Base-by-base conservation (phyloP, 352 stramenopile species). In the Globisporangium iwayamae region DNA sequence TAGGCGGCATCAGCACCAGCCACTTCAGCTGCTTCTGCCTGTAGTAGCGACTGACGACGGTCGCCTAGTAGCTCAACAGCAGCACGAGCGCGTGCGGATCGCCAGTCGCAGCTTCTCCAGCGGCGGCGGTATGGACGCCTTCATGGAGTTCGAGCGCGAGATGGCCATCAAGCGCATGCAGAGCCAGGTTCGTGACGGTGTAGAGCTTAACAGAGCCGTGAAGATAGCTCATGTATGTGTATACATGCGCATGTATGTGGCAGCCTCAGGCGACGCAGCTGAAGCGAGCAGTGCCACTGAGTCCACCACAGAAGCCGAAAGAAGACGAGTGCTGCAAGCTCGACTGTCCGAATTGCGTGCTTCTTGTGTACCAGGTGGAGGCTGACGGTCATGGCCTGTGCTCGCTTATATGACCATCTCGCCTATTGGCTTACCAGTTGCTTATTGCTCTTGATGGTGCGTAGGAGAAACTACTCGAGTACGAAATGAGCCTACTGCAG, bases 291-390 rank as follows among this genome's bases (percentile, higher is more conserved):
- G 66, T 57, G 62, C 81, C 72, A 38, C 60, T 90, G 25, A 74
- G 73, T 54, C 82, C 77, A 22, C 87, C 85, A 9, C 62, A 79
- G 32, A 82, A 87, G 56, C 87, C 87, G 43, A 72, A 79, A 36
- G 85, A 93, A 52, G 85, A 90, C 66, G 87, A 95, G 58, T 95
- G 87, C 70, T 95, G 87, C 67, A 74, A 90, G 41, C 72, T 89
- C 47, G 85, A 94, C 68, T 95, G 87, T 56, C 87, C 87, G 39
- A 95, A 94, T 66, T 95, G 87, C 66, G 85, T 95, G n/a, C 70
- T 93, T 20, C 67, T 95, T 16, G 77, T 91, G 56, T 95, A 95
- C 57, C 82, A 94, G 74, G 85, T 92, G 61, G 22, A 60, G 4
- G 16, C 32, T 22, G 34, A 36, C 32, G 32, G 32, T 36, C 32